Conservation (phyloP, 164 flowering plant species). For the Nelumbo lutea region DNA sequence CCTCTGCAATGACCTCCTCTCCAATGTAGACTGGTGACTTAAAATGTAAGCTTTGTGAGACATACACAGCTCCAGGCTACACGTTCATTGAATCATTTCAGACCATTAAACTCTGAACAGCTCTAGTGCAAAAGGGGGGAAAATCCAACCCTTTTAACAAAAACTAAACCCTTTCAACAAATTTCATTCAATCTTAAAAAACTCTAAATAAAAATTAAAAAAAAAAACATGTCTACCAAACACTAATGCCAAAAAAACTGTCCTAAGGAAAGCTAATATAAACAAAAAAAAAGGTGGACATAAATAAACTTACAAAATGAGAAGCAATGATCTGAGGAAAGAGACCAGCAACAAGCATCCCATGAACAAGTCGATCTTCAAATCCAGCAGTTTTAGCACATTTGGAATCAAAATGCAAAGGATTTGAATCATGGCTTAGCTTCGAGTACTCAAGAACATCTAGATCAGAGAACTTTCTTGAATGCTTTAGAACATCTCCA, state of each 20-base stretch:
- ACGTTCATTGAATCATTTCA: background rate
- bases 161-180: background rate
- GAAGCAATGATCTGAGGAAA: slow-evolving; percentile 62
- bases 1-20: slow-evolving; percentile 55
- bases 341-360: slow-evolving; percentile 66
- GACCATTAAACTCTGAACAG: background rate
- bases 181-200: background rate
- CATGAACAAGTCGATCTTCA: slow-evolving; percentile 53
- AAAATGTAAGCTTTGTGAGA: slow-evolving; percentile 70
- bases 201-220: background rate
- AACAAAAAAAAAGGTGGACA: background rate
- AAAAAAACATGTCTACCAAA: background rate
- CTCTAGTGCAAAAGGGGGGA: background rate
- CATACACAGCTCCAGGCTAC: slow-evolving; percentile 88
- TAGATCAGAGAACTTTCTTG: slow-evolving; percentile 31
- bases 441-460: slow-evolving; percentile 50
- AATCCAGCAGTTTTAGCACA: slow-evolving; percentile 54
- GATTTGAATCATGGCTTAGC: slow-evolving; percentile 51
- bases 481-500: slow-evolving; percentile 41
- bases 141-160: background rate
- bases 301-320: slow-evolving; percentile 46
- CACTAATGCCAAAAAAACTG: background rate
- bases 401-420: slow-evolving; percentile 51
- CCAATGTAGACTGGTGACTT: slow-evolving; percentile 61
- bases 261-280: no score